Conservation (phyloP, 768 basidiomycete species). For the Lentinula lateritia region DNA sequence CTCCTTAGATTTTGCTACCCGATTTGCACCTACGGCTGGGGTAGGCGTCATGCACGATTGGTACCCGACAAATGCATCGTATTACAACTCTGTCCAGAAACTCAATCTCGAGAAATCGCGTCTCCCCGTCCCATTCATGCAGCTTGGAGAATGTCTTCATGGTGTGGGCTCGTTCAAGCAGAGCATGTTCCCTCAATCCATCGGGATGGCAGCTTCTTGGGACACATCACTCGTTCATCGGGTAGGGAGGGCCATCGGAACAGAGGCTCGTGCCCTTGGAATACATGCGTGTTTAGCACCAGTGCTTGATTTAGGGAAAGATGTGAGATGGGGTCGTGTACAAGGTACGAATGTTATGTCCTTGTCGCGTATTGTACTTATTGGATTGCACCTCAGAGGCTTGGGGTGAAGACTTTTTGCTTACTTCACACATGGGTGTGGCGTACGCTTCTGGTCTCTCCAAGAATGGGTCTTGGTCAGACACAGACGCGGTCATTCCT, state of each 20-base stretch:
- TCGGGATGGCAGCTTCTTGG: slow-evolving; percentile 16
- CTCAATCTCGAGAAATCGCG: slow-evolving; percentile 17
- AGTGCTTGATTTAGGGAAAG: slow-evolving; percentile 22
- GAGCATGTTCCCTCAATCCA: slow-evolving; percentile 20
- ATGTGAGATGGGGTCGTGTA: slow-evolving; percentile 19
- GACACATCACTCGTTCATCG: slow-evolving; percentile 13
- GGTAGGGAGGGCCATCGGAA: slow-evolving; percentile 19
- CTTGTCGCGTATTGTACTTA: background rate
- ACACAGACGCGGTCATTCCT: slow-evolving; percentile 19
- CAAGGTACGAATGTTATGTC: slow-evolving; percentile 9
- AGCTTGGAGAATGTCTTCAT: slow-evolving; percentile 19
- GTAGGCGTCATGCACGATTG: slow-evolving; percentile 13
- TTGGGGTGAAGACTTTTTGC: slow-evolving; percentile 21
- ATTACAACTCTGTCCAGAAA: slow-evolving; percentile 17
- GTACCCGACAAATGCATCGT: slow-evolving; percentile 3
- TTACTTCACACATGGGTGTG: slow-evolving; percentile 19
- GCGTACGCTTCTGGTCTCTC: slow-evolving; percentile 18
- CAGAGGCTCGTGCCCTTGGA: slow-evolving; percentile 19
- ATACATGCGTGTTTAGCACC: slow-evolving; percentile 19
- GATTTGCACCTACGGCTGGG: slow-evolving; percentile 9
- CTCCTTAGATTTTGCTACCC: slow-evolving; percentile 9
- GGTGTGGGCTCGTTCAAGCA: slow-evolving; percentile 19
- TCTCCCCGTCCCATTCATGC: slow-evolving; percentile 18
- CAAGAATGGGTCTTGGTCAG: slow-evolving; percentile 20
- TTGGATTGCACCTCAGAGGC: slow-evolving; percentile 11